phyloP scores from a whole-genome alignment of 2,329 filamentous ascomycete species.

The Acephala macrosclerotiorum region DNA sequence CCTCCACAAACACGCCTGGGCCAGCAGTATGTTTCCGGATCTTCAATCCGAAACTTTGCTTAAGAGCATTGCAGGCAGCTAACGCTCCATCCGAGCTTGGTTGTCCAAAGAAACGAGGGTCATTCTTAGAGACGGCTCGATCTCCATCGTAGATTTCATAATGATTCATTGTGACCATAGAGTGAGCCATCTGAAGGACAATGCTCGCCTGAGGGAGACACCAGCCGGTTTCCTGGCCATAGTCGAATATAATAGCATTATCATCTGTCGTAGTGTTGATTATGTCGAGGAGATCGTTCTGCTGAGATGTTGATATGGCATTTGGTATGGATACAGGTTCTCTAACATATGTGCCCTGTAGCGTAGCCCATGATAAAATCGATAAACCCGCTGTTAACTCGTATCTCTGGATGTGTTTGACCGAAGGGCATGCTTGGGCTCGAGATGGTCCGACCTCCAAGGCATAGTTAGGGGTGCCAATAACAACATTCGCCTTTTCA shows the following conservation, averaged over 20 bases:
- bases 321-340: not conserved
- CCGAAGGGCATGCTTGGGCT: not conserved
- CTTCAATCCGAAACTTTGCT: not conserved
- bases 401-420: not conserved
- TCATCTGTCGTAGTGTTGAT: not conserved
- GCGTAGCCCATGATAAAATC: not conserved
- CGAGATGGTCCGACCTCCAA: not conserved
- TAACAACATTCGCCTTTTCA: conserved; percentile 14
- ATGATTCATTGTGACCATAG: not conserved
- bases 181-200: conserved; percentile 14
- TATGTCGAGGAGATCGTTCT: conserved; percentile 2
- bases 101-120: not conserved
- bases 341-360: not conserved
- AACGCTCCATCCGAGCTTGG: not conserved
- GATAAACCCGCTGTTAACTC: not conserved
- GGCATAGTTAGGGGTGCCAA: conserved; percentile 8
- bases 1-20: not conserved
- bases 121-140: not conserved
- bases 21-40: not conserved
- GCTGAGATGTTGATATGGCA: not conserved
- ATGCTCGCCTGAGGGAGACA: conserved; percentile 11
- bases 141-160: conserved; percentile 9
- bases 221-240: not conserved
- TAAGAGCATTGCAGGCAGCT: conserved; percentile 3
- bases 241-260: conserved; percentile 12